phyloP scores from a whole-genome alignment of 2,329 filamentous ascomycete genomes.

The Aspergillus sclerotialis region DNA sequence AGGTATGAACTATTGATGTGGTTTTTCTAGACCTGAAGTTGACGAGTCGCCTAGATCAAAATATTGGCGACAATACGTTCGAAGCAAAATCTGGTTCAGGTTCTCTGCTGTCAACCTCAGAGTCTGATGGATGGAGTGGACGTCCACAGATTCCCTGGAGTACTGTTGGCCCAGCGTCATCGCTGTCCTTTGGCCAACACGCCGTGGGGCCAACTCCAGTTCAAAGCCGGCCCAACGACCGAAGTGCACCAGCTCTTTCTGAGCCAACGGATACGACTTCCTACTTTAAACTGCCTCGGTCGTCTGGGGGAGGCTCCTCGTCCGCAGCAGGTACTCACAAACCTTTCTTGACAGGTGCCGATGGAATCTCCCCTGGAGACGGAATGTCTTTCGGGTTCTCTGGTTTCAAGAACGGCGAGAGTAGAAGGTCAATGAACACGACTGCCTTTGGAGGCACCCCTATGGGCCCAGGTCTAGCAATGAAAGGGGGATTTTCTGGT shows the following conservation, averaged over 20 bases:
- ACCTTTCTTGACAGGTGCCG: conserved; percentile 25
- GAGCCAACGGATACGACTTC: conserved; percentile 40
- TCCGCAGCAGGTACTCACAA: conserved; percentile 20
- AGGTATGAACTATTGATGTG: too few relatives aligned
- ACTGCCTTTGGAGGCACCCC: conserved; percentile 25
- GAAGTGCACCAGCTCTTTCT: conserved; percentile 28
- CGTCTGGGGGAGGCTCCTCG: conserved; percentile 35
- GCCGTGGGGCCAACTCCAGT: conserved; percentile 53
- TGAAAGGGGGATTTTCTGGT: conserved; percentile 22
- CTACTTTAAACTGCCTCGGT: conserved; percentile 42
- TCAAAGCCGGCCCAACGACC: conserved; percentile 45
- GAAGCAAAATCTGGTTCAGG: conserved; percentile 61
- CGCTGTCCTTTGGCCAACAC: conserved; percentile 38
- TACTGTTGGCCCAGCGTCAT: conserved; percentile 40
- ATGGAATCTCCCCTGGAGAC: conserved; percentile 28
- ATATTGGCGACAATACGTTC: conserved; percentile 23
- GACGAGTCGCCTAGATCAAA: conserved; percentile 18
- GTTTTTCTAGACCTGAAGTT: conserved; percentile 2
- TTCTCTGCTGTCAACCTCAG: conserved; percentile 61
- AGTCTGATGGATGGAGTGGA: conserved; percentile 57
- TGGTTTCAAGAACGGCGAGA: conserved; percentile 27
- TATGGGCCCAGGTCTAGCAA: conserved; percentile 21
- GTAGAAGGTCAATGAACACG: conserved; percentile 23
- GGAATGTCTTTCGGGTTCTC: conserved; percentile 23
- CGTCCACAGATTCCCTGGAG: conserved; percentile 54